Evolutionary conservation across 179 eudicot genomes (phyloP), one percentile per base, ranked within the genome.

Genomic region (Actinidia arguta): DNA sequence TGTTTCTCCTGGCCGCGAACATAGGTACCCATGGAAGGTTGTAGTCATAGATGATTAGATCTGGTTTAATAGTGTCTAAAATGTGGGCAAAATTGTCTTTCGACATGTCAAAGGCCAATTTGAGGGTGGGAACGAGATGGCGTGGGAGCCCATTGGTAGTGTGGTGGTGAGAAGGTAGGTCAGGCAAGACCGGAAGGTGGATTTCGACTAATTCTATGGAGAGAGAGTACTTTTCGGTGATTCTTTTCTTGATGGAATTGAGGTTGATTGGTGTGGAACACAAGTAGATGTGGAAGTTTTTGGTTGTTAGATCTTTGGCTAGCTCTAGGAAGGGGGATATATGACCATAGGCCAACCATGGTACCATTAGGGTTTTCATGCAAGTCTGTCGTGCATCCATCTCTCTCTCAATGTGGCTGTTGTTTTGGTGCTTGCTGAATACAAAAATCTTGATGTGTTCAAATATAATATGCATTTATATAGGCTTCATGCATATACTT

Each of bases 141-240:
- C 77, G 72, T 20, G 87, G 85, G 27, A 81, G 85, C 61, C 82
- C 82, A 64, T 82, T 85, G 75, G 87, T 82, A 51, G 87, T 82
- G 87, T 85, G 85, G 85, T 78, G 31, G 69, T 64, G 76, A 62
- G 85, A 75, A 61, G 80, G 87, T 50, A 85, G 87, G n/a, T 78
- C 55, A 2, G 79, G 75, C 67, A 36, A 46, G 63, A 68, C 52
- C 2, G 87, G 87, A 36, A 81, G 85, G 73, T 78, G 78, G 25
- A 85, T 69, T 56, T 85, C 76, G 18, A 85, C 85, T 4, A 82
- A 79, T 6, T 78, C 18, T 25, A 85, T 85, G 4, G 76, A 81
- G 16, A 31, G 22, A 11, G 76, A 77, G 48, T 81, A 50, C 0
- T 72, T 0, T 5, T 58, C 13, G 50, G 52, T 39, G 22, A 84